Evolutionary conservation across 208 protist species (phyloP).

Genomic region (Leishmania tropica): DNA sequence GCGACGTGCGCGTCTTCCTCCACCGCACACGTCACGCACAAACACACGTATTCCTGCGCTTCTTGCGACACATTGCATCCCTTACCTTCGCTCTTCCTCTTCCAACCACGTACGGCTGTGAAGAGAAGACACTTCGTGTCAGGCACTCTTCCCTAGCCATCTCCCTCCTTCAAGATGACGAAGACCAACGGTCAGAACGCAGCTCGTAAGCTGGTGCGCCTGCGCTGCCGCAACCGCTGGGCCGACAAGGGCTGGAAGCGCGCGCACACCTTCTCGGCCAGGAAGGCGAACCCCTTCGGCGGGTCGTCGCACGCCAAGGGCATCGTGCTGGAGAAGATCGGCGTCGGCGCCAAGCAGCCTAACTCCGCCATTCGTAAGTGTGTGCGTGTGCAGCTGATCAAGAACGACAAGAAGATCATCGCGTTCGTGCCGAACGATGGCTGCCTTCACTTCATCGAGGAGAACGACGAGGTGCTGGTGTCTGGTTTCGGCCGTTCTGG

Average conservation of each 20-base stretch:
- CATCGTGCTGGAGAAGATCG: slow-evolving; percentile 99
- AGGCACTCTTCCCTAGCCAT: neutral
- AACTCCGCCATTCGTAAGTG: slow-evolving; percentile 99
- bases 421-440: slow-evolving; percentile 99
- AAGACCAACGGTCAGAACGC: slow-evolving; percentile 98
- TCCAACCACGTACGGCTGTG: neutral
- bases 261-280: slow-evolving; percentile 93
- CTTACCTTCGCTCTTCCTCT: neutral
- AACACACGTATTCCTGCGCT: too few relatives aligned
- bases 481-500: slow-evolving; percentile 99
- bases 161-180: slow-evolving; percentile 50
- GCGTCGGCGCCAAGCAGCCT: slow-evolving; percentile 99
- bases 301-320: slow-evolving; percentile 99
- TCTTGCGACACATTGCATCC: neutral
- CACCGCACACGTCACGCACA: too few relatives aligned
- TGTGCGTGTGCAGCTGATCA: slow-evolving; percentile 99
- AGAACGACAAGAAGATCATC: slow-evolving; percentile 99
- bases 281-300: slow-evolving; percentile 98
- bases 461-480: slow-evolving; percentile 99
- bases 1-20: neutral
- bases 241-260: slow-evolving; percentile 99
- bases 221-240: slow-evolving; percentile 96
- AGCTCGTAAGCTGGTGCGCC: slow-evolving; percentile 96
- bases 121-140: neutral
- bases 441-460: slow-evolving; percentile 99